Conservation (phyloP, 768 basidiomycete genomes). For the Tricholoma bakamatsutake region DNA sequence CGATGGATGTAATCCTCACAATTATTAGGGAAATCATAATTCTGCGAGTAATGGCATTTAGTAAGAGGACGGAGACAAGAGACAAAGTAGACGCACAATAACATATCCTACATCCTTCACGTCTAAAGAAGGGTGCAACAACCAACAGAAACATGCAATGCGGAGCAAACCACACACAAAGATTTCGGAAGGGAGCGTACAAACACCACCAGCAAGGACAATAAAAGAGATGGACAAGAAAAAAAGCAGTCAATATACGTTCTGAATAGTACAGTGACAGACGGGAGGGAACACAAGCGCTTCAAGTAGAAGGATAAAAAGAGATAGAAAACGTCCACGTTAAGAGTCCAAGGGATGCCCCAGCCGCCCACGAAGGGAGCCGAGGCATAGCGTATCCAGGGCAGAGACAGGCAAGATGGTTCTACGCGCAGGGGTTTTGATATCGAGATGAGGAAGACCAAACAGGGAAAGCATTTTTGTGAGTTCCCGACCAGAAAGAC, state of each 20-base stretch:
- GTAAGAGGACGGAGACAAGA: neutral
- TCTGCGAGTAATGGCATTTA: slow-evolving; percentile 41
- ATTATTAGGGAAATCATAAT: slow-evolving; percentile 97
- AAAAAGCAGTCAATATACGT: slow-evolving; percentile 42
- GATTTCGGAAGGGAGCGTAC: slow-evolving; percentile 18
- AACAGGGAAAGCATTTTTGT: slow-evolving; percentile 24
- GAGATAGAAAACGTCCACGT: slow-evolving; percentile 13
- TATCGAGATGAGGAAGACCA: slow-evolving; percentile 26
- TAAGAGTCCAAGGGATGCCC: slow-evolving; percentile 32
- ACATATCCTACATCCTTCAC: slow-evolving; percentile 99
- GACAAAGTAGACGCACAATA: slow-evolving; percentile 55
- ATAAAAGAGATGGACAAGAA: slow-evolving; percentile 29
- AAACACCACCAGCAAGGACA: slow-evolving; percentile 18
- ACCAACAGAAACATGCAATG: slow-evolving; percentile 26
- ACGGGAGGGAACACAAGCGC: slow-evolving; percentile 41
- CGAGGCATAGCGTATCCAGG: slow-evolving; percentile 42
- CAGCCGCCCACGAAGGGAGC: slow-evolving; percentile 25
- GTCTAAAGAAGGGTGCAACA: slow-evolving; percentile 50
- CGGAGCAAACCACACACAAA: slow-evolving; percentile 30
- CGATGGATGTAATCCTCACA: slow-evolving; percentile 99
- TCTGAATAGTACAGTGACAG: slow-evolving; percentile 22
- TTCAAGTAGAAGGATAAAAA: slow-evolving; percentile 28
- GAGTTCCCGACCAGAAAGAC: slow-evolving; percentile 2
- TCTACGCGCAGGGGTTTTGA: slow-evolving; percentile 37
- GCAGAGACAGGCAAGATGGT: slow-evolving; percentile 47